Evolutionary conservation across 495 filamentous ascomycete species (phyloP).

Genomic region (Tuber melanosporum): DNA sequence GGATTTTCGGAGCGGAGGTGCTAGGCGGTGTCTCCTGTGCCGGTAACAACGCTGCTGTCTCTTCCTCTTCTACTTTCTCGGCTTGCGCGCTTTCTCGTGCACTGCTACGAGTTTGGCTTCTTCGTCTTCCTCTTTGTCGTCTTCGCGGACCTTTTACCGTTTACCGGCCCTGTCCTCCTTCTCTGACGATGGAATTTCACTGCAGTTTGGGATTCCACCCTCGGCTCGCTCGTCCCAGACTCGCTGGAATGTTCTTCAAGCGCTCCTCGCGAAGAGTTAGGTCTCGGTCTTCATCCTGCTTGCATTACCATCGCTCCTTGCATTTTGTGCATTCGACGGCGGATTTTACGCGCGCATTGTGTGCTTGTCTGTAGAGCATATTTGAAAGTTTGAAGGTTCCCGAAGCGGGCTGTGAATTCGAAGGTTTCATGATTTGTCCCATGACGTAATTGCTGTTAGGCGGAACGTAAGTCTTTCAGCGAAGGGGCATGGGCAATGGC

Average conservation of each 20-base stretch:
- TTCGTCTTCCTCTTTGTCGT: constrained; percentile 52
- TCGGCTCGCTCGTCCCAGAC: constrained; percentile 82
- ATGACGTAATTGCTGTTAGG: constrained; percentile 17
- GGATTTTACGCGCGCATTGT: constrained; percentile 74
- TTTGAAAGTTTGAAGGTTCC: constrained; percentile 49
- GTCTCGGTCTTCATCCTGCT: constrained; percentile 76
- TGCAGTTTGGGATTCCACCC: constrained; percentile 65
- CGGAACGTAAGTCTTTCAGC: too few relatives aligned
- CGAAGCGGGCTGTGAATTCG: constrained; percentile 32
- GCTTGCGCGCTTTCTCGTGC: constrained; percentile 31
- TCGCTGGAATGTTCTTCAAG: constrained; percentile 64
- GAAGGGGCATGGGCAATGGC: too few relatives aligned
- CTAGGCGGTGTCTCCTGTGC: constrained; percentile 58
- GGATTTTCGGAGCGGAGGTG: constrained; percentile 57
- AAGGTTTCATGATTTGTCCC: constrained; percentile 31
- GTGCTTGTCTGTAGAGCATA: constrained; percentile 65
- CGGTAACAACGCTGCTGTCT: constrained; percentile 54
- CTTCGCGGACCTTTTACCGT: constrained; percentile 43
- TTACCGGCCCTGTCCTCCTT: constrained; percentile 18
- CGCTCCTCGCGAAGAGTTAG: constrained; percentile 67
- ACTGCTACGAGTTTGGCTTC: constrained; percentile 47
- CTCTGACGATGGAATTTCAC: constrained; percentile 30
- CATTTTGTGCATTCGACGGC: constrained; percentile 62
- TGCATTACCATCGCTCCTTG: constrained; percentile 66
- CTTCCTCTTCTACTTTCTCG: constrained; percentile 39